These are phyloP conservation scores for Perkinsela sp. DNA, from an alignment of 208 protist genomes.

Conservation along the genomic window DNA sequence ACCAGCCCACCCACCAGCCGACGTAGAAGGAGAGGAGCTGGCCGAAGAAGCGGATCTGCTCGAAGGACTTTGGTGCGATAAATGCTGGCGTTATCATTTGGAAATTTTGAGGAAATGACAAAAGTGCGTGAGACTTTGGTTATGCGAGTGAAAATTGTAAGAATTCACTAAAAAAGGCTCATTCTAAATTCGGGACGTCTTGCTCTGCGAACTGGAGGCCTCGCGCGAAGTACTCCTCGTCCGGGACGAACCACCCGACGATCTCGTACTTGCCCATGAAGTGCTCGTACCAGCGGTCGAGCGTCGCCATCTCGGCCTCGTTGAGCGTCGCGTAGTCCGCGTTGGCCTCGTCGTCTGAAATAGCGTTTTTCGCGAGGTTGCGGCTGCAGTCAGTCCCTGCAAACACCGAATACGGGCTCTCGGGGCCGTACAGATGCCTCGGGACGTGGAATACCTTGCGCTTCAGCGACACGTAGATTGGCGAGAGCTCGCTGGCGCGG, in stretches of 20 bases:
- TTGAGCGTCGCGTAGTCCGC: slow-evolving; percentile 33
- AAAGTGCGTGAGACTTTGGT: not conserved
- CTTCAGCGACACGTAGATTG: slow-evolving; percentile 38
- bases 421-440: slow-evolving; percentile 45
- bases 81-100: not conserved
- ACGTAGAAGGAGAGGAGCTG: not conserved
- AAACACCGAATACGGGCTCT: slow-evolving; percentile 34
- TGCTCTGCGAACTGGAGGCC: not conserved
- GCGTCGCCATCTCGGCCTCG: slow-evolving; percentile 23
- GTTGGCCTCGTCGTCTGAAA: slow-evolving; percentile 23
- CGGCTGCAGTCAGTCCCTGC: slow-evolving; percentile 33
- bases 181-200: too few relatives aligned
- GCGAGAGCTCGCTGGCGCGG: slow-evolving; percentile 9
- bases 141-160: too few relatives aligned
- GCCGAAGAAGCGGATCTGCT: not conserved
- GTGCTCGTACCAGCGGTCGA: slow-evolving; percentile 26
- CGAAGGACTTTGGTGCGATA: not conserved
- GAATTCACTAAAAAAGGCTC: too few relatives aligned
- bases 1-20: not conserved
- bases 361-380: slow-evolving; percentile 18
- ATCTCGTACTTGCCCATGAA: slow-evolving; percentile 46
- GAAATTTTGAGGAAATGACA: not conserved
- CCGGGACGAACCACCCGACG: slow-evolving; percentile 39
- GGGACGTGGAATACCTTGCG: slow-evolving; percentile 45
- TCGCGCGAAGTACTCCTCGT: slow-evolving; percentile 13